Percentiles rank a stretch among this genome's conserved stretches.
Evolutionary conservation across 768 basidiomycete species (phyloP).

Genomic region (Amanita muscaria): DNA sequence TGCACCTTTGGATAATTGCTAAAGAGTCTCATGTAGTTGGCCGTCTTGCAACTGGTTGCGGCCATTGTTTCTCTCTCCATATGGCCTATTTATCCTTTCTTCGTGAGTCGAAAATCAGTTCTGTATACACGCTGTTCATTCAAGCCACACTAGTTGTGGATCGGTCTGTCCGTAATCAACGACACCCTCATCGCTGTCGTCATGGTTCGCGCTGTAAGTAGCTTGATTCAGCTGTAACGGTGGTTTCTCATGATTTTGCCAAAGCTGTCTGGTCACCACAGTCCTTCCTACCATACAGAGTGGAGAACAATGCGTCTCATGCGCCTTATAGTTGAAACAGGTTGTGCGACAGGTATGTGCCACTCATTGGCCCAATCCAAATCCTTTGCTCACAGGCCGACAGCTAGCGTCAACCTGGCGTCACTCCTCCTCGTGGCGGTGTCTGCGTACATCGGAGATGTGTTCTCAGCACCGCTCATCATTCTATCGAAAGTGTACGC

Average conservation of each 20-base stretch:
- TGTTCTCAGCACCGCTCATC: constrained; percentile 25
- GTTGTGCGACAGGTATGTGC: constrained; percentile 21
- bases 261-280: constrained; percentile 18
- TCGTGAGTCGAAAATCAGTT: neutral
- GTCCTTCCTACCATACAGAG: constrained; percentile 18
- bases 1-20: neutral
- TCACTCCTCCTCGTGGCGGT: constrained; percentile 22
- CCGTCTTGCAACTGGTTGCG: neutral
- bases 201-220: constrained; percentile 24
- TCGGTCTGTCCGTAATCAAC: constrained; percentile 23
- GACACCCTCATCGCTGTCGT: constrained; percentile 23
- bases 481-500: constrained; percentile 27
- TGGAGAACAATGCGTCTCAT: constrained; percentile 20
- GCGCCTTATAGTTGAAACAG: constrained; percentile 30
- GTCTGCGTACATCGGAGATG: constrained; percentile 16
- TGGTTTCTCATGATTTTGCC: neutral
- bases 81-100: neutral
- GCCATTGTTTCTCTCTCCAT: neutral
- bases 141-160: constrained; percentile 18
- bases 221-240: neutral
- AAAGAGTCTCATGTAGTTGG: neutral
- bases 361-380: too few species aligned
- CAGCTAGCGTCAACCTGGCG: constrained; percentile 23
- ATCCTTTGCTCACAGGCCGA: neutral
- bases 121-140: neutral